Evolutionary conservation across 139 green algal genomes (phyloP).

Genomic region (Spirogloea muscicola): DNA sequence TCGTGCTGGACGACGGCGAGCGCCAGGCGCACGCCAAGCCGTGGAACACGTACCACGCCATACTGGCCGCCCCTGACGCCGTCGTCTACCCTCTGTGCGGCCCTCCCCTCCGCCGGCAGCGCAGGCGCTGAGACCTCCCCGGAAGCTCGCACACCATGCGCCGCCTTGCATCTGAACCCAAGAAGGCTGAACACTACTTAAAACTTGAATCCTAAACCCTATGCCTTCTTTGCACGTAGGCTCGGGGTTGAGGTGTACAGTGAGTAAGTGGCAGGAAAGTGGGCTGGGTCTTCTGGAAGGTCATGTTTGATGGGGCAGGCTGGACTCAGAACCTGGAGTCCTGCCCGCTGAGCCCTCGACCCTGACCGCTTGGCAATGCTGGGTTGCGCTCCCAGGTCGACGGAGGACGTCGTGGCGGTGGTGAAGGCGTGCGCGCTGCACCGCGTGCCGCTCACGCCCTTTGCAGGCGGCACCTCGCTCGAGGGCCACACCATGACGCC

Average conservation of each 20-base stretch:
- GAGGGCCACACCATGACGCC: conserved; percentile 42
- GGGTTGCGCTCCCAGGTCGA: conserved; percentile 14
- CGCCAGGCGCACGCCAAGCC: conserved; percentile 23
- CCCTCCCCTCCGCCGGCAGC: neutral
- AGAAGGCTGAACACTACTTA: neutral
- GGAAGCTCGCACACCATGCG: neutral
- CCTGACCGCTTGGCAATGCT: too few species aligned
- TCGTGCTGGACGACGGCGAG: conserved; percentile 18
- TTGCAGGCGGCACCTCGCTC: conserved; percentile 37
- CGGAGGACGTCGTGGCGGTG: conserved; percentile 34
- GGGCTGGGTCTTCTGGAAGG: too few species aligned
- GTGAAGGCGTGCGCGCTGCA: conserved; percentile 30
- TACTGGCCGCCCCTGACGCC: conserved; percentile 4
- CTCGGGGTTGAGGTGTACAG: too few species aligned
- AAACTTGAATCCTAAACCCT: neutral
- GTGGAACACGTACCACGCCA: conserved; percentile 37
- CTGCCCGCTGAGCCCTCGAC: too few species aligned
- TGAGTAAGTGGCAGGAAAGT: too few species aligned
- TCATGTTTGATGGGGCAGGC: neutral
- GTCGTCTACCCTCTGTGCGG: conserved; percentile 33
- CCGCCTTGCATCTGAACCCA: neutral
- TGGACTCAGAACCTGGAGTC: neutral
- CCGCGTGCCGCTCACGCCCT: conserved; percentile 15
- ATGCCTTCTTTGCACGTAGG: too few species aligned
- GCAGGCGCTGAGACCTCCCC: neutral